phyloP scores from a whole-genome alignment of 108 stramenopile species.

The Nannochloropsis salina region DNA sequence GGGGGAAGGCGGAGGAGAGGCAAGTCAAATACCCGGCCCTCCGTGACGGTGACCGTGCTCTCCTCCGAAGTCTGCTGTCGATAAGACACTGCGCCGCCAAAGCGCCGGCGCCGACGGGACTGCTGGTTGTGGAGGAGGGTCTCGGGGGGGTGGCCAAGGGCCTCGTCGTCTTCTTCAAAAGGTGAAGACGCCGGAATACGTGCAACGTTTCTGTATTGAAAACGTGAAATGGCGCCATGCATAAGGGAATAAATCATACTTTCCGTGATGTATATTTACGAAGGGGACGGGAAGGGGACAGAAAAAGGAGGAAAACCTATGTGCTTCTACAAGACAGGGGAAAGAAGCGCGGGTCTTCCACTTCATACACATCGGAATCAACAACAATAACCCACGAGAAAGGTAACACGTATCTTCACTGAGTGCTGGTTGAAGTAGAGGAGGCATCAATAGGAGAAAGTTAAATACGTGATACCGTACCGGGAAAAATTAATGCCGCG shows the following conservation, averaged over 20 bases:
- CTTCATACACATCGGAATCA: no score
- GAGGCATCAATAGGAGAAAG: no score
- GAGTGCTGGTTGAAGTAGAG: no score
- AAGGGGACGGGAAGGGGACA: background rate
- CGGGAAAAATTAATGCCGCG: constrained; percentile 8
- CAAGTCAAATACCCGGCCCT: background rate
- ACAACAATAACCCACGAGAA: no score
- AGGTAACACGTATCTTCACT: no score
- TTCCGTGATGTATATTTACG: no score
- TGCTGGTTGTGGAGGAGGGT: background rate
- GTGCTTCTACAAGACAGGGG: background rate
- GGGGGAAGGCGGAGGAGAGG: background rate
- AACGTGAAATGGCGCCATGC: background rate
- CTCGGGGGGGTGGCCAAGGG: background rate
- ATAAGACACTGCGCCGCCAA: background rate
- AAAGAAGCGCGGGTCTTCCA: no score
- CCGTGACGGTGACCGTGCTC: background rate
- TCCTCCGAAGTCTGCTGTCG: background rate
- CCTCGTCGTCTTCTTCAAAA: background rate
- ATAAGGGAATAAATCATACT: no score
- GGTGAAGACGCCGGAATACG: background rate
- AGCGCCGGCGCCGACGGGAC: background rate
- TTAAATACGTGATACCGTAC: background rate
- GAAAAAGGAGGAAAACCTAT: background rate
- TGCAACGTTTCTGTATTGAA: background rate